These are phyloP conservation scores for Nadsonia commutata DNA, from an alignment of 1,139 yeast species.

Conservation along the genomic window DNA sequence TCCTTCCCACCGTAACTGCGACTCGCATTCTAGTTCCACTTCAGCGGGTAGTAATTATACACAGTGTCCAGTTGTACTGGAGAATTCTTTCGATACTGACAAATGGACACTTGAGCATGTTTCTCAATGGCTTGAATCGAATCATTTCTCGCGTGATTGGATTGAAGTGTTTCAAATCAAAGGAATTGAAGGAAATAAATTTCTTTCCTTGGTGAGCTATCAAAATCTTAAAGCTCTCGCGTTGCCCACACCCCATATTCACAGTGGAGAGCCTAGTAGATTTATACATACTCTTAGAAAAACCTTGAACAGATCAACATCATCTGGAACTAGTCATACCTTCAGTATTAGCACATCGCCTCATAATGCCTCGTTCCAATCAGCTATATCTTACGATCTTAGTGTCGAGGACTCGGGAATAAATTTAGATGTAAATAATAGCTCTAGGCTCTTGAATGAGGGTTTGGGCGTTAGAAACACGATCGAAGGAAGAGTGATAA, in stretches of 20 bases:
- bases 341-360: background rate
- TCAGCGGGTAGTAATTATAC: background rate
- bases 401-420: background rate
- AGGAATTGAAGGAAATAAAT: slow-evolving; percentile 47
- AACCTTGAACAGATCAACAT: slow-evolving; percentile 25
- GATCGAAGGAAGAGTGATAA: too few relatives aligned
- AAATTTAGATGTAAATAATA: too few relatives aligned
- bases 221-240: slow-evolving; percentile 34
- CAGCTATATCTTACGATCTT: background rate
- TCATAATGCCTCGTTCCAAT: background rate
- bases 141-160: slow-evolving; percentile 67
- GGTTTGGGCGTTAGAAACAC: too few relatives aligned
- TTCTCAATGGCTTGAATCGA: slow-evolving; percentile 46
- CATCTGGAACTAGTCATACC: background rate
- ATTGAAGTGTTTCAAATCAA: slow-evolving; percentile 42
- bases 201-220: slow-evolving; percentile 55
- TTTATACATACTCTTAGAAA: slow-evolving; percentile 41
- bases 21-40: background rate
- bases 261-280: slow-evolving; percentile 10
- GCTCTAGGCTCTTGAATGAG: too few relatives aligned
- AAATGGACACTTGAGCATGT: slow-evolving; percentile 66
- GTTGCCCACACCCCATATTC: slow-evolving; percentile 10
- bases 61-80: background rate
- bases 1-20: background rate
- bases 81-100: slow-evolving; percentile 17